Conservation (phyloP, 139 green algal genomes). For the Chlorella sp. region DNA sequence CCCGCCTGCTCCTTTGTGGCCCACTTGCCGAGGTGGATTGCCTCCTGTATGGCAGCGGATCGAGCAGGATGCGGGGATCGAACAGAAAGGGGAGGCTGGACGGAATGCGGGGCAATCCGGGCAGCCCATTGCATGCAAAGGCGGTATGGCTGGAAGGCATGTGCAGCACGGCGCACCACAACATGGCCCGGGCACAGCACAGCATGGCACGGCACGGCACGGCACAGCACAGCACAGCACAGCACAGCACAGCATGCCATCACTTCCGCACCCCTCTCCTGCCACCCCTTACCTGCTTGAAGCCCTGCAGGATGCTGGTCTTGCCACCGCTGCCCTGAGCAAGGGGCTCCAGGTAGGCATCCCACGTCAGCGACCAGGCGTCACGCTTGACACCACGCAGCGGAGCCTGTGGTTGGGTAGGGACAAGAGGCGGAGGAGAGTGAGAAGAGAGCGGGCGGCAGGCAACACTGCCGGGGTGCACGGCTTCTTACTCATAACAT, state of each 20-base stretch:
- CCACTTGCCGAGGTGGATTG: slow-evolving; percentile 43
- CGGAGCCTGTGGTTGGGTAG: background rate
- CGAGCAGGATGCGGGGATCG: background rate
- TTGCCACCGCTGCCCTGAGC: background rate
- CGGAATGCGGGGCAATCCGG: no score
- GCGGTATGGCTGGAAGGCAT: no score
- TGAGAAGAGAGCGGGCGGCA: no score
- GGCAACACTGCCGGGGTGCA: no score
- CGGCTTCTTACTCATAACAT: no score
- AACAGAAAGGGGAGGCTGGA: background rate
- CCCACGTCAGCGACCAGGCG: slow-evolving; percentile 13
- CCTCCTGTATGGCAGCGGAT: background rate
- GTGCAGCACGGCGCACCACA: no score
- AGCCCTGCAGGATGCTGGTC: background rate
- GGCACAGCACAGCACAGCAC: background rate
- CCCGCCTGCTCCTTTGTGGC: slow-evolving; percentile 37
- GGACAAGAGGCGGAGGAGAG: background rate
- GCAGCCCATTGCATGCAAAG: no score
- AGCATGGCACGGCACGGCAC: no score
- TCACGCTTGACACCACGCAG: slow-evolving; percentile 3
- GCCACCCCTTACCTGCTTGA: background rate
- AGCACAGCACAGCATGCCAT: no score
- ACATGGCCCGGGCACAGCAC: no score
- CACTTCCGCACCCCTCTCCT: background rate
- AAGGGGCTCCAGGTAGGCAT: slow-evolving; percentile 29